phyloP scores from a whole-genome alignment of 768 basidiomycete species.

The Macrolepiota dolichaula region DNA sequence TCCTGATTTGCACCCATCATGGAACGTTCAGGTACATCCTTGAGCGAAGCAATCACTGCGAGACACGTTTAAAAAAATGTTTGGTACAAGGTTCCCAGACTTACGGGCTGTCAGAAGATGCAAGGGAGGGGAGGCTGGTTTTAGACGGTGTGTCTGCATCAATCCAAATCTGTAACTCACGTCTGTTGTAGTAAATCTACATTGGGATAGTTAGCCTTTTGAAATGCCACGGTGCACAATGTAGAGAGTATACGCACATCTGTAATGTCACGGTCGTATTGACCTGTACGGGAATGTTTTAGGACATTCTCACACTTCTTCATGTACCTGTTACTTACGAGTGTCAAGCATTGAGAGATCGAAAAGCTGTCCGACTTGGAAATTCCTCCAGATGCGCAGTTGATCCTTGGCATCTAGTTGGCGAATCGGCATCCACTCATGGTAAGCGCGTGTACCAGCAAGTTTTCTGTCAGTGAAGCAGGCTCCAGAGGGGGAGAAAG shows the following conservation, averaged over 20 bases:
- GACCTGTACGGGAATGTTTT: not conserved
- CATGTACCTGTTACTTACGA: conserved; percentile 27
- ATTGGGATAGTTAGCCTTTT: not conserved
- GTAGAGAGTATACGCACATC: not conserved
- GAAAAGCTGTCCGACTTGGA: conserved; percentile 59
- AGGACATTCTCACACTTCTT: not conserved
- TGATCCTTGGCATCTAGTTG: conserved; percentile 51
- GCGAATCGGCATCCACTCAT: conserved; percentile 62
- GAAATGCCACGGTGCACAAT: not conserved
- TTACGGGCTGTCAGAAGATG: not conserved
- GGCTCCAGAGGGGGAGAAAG: conserved; percentile 48
- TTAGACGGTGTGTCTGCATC: not conserved
- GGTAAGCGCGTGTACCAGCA: conserved; percentile 54
- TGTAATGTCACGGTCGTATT: not conserved
- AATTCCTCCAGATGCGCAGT: conserved; percentile 59
- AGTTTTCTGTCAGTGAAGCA: conserved; percentile 60
- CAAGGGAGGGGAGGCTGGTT: not conserved
- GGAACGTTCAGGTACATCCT: conserved; percentile 32
- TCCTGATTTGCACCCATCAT: conserved; percentile 54
- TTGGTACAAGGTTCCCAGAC: not conserved
- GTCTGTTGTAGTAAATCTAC: not conserved
- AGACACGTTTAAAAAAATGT: not conserved
- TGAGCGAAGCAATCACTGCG: not conserved
- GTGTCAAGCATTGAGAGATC: conserved; percentile 66
- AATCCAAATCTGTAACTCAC: not conserved